These are phyloP conservation scores for Amanita fuliginea DNA, from an alignment of 768 basidiomycete genomes.

Conservation along the genomic window DNA sequence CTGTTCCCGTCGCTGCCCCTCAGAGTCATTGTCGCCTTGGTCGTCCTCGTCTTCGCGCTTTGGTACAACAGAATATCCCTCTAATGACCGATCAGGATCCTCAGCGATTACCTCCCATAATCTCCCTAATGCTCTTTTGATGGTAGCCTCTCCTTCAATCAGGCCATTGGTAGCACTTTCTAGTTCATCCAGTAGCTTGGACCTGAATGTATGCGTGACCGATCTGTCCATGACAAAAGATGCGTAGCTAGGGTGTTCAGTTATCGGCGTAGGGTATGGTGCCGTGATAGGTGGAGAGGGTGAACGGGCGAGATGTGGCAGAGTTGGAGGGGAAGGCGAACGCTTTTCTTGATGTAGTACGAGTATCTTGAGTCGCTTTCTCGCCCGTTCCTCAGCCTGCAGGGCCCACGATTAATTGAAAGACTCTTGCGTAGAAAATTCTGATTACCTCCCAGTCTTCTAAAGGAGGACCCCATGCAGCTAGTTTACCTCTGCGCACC, in stretches of 20 bases:
- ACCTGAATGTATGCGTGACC: constrained; percentile 76
- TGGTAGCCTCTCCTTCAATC: constrained; percentile 69
- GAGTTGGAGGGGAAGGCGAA: constrained; percentile 59
- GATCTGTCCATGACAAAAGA: constrained; percentile 83
- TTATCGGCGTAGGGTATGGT: constrained; percentile 60
- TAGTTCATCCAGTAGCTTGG: constrained; percentile 65
- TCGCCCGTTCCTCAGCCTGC: constrained; percentile 74
- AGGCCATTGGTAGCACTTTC: constrained; percentile 75
- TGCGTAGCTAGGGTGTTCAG: constrained; percentile 65
- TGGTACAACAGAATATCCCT: constrained; percentile 37
- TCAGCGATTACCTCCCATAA: constrained; percentile 78
- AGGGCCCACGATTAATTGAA: constrained; percentile 7
- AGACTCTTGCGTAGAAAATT: constrained; percentile 2
- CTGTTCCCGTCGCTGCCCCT: constrained; percentile 22
- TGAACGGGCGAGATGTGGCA: constrained; percentile 70
- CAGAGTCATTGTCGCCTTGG: constrained; percentile 33
- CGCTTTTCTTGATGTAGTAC: constrained; percentile 45
- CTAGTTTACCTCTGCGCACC: constrained; percentile 74
- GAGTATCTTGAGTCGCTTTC: constrained; percentile 65
- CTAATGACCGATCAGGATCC: constrained; percentile 35
- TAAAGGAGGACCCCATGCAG: constrained; percentile 73
- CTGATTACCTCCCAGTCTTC: constrained; percentile 75
- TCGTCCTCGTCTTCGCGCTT: constrained; percentile 65
- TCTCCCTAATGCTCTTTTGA: constrained; percentile 66
- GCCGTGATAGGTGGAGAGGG: constrained; percentile 67